phyloP scores from a whole-genome alignment of 2,329 filamentous ascomycete species.

The Blastomyces parvus region DNA sequence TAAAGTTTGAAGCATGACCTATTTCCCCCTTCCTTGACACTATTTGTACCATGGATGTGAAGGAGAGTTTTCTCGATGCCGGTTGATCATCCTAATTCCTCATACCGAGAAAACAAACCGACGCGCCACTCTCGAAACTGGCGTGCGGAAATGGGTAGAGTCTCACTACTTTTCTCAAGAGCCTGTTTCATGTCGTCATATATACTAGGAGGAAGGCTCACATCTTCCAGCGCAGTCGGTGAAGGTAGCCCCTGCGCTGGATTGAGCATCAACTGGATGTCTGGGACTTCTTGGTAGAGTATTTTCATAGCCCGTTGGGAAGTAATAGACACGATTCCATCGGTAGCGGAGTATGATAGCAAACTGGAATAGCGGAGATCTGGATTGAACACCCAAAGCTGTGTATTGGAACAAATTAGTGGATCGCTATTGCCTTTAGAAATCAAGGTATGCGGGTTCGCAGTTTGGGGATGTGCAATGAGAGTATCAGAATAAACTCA shows the following conservation, averaged over 20 bases:
- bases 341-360: not conserved
- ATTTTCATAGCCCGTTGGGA: constrained; percentile 47
- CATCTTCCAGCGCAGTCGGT: constrained; percentile 41
- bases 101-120: constrained; percentile 39
- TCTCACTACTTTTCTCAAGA: constrained; percentile 29
- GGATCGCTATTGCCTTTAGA: not conserved
- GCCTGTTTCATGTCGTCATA: constrained; percentile 29
- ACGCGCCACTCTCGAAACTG: constrained; percentile 48
- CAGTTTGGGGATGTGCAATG: not conserved
- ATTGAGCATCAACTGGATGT: constrained; percentile 30
- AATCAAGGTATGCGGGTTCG: not conserved
- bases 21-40: not conserved
- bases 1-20: not conserved
- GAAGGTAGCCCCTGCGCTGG: constrained; percentile 30
- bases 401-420: not conserved
- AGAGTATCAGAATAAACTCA: constrained; percentile 19
- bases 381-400: constrained; percentile 52
- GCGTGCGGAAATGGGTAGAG: constrained; percentile 43
- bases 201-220: constrained; percentile 32
- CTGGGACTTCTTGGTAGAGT: constrained; percentile 38
- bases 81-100: not conserved
- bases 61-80: not conserved
- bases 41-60: not conserved
- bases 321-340: constrained; percentile 18
- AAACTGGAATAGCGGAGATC: constrained; percentile 49